Base-by-base conservation (phyloP, 805 yeast genomes). In the Candida loeiensis region DNA sequence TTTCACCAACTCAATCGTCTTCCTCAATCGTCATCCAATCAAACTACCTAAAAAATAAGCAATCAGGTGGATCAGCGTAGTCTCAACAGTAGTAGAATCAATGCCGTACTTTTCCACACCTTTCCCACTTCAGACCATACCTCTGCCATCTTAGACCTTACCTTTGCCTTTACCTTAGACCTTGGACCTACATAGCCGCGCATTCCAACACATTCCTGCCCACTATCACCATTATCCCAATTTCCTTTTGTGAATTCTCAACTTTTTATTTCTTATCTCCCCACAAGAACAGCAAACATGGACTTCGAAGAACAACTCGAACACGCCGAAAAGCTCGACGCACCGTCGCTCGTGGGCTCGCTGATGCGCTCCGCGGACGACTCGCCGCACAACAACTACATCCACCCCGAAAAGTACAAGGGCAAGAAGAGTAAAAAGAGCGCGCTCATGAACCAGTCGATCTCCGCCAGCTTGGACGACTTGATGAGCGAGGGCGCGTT, bases 401-500 rank as follows among this genome's bases (percentile, higher is more conserved):
- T 67, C 58, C 60, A 73, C 46, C 69, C 76, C 13, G 76, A 71
- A 45, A 65, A 66, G 47, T 59, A 59, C 46, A 58, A 55, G 19
- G 63, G 64, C 12, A 48, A 50, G 15, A 53, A 49, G 27, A 34
- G 45, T 11, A 25, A 25, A 11, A 43, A 44, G 45, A 11, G 25
- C 30, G 41, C 43, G 12, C 42, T 39, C 19, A 22, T 37, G 36
- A 46, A 51, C 46, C 47, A 51, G 11, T 41, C 58, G 6, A 75
- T 77, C 33, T 76, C 81, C 28, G 82, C 82, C 3, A 59, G 80
- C 5, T 55, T 78, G 49, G 76, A 74, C 45, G 82, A 75, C 36
- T 63, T 69, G 53, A 69, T 69, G 43, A 66, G 51, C 38, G 74
- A 69, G 46, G 74, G 74, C 5, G 74, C 74, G 2, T 59, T 69